These are phyloP conservation scores for Parastagonospora avenae DNA, from an alignment of 2,329 filamentous ascomycete species.

Conservation along the genomic window DNA sequence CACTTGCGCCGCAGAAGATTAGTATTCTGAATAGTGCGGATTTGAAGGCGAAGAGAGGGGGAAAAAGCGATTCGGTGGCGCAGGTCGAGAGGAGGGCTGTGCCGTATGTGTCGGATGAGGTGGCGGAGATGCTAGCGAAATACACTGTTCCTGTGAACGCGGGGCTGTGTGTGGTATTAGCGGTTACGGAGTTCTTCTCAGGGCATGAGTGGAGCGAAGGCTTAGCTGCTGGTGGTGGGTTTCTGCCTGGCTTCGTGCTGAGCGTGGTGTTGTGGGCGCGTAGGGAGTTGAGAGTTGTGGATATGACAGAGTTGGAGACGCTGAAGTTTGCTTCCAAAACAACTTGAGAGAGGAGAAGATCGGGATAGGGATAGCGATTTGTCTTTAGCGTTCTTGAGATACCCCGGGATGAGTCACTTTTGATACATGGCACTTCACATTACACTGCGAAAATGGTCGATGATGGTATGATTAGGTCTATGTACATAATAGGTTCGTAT, in stretches of 20 bases:
- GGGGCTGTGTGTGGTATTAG: constrained; percentile 57
- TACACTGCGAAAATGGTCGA: background rate
- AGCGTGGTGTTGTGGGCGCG: constrained; percentile 66
- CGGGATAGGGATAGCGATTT: background rate
- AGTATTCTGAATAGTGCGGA: constrained; percentile 11
- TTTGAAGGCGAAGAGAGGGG: constrained; percentile 15
- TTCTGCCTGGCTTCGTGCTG: constrained; percentile 60
- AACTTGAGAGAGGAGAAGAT: background rate
- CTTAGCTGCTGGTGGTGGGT: constrained; percentile 42
- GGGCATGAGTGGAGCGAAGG: constrained; percentile 31
- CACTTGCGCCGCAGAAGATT: constrained; percentile 56
- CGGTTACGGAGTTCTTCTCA: constrained; percentile 48
- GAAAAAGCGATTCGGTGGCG: constrained; percentile 12
- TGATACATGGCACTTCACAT: background rate
- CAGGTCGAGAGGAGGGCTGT: constrained; percentile 17
- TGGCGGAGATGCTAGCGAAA: constrained; percentile 57
- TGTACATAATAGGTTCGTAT: constrained; percentile 1
- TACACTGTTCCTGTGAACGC: constrained; percentile 67
- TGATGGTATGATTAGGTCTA: constrained; percentile 3
- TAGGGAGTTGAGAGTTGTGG: constrained; percentile 69
- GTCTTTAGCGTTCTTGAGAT: background rate
- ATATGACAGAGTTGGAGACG: constrained; percentile 68
- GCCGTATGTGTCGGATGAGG: constrained; percentile 26
- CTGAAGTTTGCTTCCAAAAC: constrained; percentile 54
- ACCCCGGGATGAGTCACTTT: background rate